Percentiles rank a stretch among this genome's conserved stretches.
These are phyloP conservation scores for Ceratocystis smalleyi DNA, from an alignment of 2,329 filamentous ascomycete genomes.

Conservation along the genomic window DNA sequence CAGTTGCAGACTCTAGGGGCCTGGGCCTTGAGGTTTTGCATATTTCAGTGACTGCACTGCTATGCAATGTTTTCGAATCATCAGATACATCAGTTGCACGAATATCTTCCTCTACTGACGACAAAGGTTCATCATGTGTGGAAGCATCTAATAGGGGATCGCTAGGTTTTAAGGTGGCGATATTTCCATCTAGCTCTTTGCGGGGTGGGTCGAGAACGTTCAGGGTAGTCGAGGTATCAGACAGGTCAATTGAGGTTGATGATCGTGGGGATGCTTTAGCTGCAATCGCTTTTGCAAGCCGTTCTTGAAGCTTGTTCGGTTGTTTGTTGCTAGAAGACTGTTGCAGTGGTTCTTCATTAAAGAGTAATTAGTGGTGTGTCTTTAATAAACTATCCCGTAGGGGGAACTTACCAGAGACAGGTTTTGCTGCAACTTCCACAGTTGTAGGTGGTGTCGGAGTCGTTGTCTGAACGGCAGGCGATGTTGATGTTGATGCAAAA, in stretches of 20 bases:
- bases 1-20: neutral
- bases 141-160: too few species aligned
- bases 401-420: neutral
- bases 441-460: neutral
- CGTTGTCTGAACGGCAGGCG: neutral
- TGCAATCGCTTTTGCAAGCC: slow-evolving; percentile 73
- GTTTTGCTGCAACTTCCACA: neutral
- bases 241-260: slow-evolving; percentile 1
- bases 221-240: neutral
- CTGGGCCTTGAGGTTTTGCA: too few species aligned
- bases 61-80: too few species aligned
- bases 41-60: too few species aligned
- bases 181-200: too few species aligned
- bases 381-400: neutral
- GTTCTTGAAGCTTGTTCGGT: slow-evolving; percentile 77
- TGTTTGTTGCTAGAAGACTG: slow-evolving; percentile 46
- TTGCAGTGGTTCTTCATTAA: slow-evolving; percentile 24
- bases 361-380: neutral
- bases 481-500: neutral
- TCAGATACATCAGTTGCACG: too few species aligned
- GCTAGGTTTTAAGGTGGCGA: too few species aligned
- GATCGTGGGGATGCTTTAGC: slow-evolving; percentile 33
- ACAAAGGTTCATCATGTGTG: too few species aligned
- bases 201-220: neutral
- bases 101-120: too few species aligned